These are phyloP conservation scores for Aspergillaceae sp. DNA, from an alignment of 2,329 filamentous ascomycete species.

Conservation along the genomic window DNA sequence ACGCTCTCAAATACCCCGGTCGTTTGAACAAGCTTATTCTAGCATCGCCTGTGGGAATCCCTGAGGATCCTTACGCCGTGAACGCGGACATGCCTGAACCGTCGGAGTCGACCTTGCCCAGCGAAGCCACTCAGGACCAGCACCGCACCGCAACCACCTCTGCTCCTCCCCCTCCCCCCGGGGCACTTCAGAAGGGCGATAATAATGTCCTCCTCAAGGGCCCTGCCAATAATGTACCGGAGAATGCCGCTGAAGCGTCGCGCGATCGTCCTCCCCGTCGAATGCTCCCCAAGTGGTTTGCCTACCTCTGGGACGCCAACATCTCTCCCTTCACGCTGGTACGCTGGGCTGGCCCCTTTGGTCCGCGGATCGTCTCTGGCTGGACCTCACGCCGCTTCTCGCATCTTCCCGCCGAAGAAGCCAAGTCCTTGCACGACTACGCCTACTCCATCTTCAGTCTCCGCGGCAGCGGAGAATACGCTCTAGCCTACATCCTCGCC, in stretches of 20 bases:
- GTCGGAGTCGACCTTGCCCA: constrained; percentile 60
- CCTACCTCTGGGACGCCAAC: constrained; percentile 94
- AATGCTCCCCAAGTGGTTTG: constrained; percentile 74
- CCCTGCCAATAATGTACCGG: constrained; percentile 23
- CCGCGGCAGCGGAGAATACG: constrained; percentile 87
- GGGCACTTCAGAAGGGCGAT: constrained; percentile 26
- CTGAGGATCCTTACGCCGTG: constrained; percentile 86
- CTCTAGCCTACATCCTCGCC: constrained; percentile 81
- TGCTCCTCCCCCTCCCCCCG: constrained; percentile 10
- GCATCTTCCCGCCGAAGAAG: constrained; percentile 71
- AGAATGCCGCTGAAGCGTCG: constrained; percentile 21
- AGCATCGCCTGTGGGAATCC: constrained; percentile 87
- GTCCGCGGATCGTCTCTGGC: constrained; percentile 82
- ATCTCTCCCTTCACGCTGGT: constrained; percentile 90
- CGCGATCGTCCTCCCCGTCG: constrained; percentile 42
- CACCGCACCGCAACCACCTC: constrained; percentile 29
- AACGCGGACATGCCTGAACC: constrained; percentile 72
- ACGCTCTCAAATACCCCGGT: constrained; percentile 92
- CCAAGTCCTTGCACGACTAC: constrained; percentile 81
- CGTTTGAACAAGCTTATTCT: constrained; percentile 92
- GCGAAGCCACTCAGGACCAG: constrained; percentile 73
- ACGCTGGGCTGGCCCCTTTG: constrained; percentile 77
- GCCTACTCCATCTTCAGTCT: constrained; percentile 91
- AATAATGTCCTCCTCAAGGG: constrained; percentile 46
- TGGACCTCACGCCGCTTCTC: constrained; percentile 93